phyloP scores from a whole-genome alignment of 2,329 filamentous ascomycete genomes.

The Truncatella angustata region DNA sequence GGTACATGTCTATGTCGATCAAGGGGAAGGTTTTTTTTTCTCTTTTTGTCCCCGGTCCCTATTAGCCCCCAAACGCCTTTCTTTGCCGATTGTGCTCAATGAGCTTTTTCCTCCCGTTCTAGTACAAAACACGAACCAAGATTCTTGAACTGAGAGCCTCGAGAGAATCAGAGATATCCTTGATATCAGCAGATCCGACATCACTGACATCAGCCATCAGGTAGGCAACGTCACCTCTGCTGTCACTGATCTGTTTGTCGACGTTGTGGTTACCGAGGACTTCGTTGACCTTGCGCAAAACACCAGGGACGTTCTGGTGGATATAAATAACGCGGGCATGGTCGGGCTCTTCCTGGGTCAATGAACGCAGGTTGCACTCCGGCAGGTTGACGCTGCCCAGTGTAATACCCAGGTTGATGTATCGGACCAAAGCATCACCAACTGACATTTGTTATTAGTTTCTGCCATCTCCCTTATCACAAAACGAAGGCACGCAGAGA shows the following conservation, averaged over 20 bases:
- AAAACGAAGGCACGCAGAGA: no score
- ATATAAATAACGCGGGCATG: conserved; percentile 95
- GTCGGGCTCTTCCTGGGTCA: conserved; percentile 85
- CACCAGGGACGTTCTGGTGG: conserved; percentile 94
- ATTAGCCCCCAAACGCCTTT: background rate
- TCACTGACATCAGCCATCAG: conserved; percentile 96
- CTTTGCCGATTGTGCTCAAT: background rate
- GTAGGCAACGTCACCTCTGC: conserved; percentile 89
- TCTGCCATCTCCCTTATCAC: no score
- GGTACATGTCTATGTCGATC: background rate
- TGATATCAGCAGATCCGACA: conserved; percentile 77
- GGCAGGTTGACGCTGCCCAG: conserved; percentile 93
- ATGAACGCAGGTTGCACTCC: conserved; percentile 86
- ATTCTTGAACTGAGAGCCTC: conserved; percentile 67
- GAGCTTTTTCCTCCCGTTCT: conserved; percentile 12
- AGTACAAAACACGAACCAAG: conserved; percentile 38
- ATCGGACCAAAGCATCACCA: conserved; percentile 80
- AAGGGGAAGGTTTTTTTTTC: background rate
- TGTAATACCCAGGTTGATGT: conserved; percentile 93
- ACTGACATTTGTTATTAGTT: conserved; percentile 56
- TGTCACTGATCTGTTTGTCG: conserved; percentile 98
- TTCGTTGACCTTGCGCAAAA: conserved; percentile 91
- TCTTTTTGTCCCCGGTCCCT: background rate
- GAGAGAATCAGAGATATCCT: conserved; percentile 78
- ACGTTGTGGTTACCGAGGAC: conserved; percentile 95